Conservation (phyloP, 345 rosid genomes). For the Citropsis articulata region DNA sequence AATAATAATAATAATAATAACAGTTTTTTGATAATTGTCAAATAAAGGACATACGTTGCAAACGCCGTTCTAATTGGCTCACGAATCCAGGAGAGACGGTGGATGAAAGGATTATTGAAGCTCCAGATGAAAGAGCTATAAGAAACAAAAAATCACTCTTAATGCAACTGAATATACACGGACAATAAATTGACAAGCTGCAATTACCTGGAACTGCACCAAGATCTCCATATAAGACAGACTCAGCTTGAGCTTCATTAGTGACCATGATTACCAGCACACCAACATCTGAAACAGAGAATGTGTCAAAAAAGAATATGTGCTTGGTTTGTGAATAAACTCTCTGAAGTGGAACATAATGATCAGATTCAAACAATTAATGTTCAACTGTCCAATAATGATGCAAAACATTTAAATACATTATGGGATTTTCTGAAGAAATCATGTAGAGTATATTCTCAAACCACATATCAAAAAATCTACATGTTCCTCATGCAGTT, state of each 20-base stretch:
- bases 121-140: conserved; percentile 72
- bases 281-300: conserved; percentile 59
- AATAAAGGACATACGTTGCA: conserved; percentile 55
- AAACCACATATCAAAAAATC: not conserved
- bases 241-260: conserved; percentile 87
- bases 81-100: conserved; percentile 89
- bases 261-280: conserved; percentile 91
- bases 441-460: not conserved
- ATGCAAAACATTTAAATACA: not conserved
- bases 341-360: not conserved
- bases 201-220: conserved; percentile 82
- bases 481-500: not conserved
- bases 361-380: not conserved
- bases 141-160: conserved; percentile 23
- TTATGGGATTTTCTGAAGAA: not conserved
- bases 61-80: conserved; percentile 65
- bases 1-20: too few relatives aligned
- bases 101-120: conserved; percentile 77
- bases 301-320: conserved; percentile 6
- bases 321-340: conserved; percentile 1
- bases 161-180: conserved; percentile 17
- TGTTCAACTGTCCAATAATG: not conserved
- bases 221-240: conserved; percentile 67
- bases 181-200: conserved; percentile 32
- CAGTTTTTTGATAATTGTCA: not conserved